These are phyloP conservation scores for Aegle marmelos DNA, from an alignment of 345 rosid species.

Conservation along the genomic window DNA sequence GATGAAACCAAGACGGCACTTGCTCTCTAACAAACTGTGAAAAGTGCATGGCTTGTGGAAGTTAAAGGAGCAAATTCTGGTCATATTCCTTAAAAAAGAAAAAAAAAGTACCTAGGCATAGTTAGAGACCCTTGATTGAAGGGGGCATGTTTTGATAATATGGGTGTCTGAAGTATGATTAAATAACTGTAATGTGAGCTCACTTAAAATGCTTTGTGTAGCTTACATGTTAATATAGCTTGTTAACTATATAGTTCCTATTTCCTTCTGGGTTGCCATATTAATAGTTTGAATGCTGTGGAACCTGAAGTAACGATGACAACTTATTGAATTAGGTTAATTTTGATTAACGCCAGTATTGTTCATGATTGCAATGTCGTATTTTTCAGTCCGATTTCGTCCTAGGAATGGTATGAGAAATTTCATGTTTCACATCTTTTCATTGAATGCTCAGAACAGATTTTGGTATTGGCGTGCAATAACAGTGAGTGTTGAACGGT, in stretches of 20 bases:
- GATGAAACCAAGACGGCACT: slow-evolving; percentile 62
- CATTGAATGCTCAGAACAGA: too few species aligned
- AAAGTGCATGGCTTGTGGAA: slow-evolving; percentile 85
- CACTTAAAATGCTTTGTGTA: not conserved
- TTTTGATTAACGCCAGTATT: too few species aligned
- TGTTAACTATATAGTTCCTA: not conserved
- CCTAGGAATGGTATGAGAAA: too few species aligned
- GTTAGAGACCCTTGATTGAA: not conserved
- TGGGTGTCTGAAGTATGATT: not conserved
- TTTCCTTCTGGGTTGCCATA: not conserved
- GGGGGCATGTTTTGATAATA: not conserved
- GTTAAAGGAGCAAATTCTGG: slow-evolving; percentile 24
- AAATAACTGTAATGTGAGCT: not conserved
- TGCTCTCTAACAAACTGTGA: slow-evolving; percentile 82
- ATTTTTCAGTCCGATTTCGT: too few species aligned
- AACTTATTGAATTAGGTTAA: not conserved
- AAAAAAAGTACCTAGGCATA: not conserved
- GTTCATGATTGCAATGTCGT: not conserved
- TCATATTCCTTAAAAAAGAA: not conserved
- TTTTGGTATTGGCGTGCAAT: too few species aligned
- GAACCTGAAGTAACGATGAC: not conserved
- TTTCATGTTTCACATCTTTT: too few species aligned
- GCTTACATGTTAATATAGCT: not conserved
- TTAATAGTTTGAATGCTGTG: not conserved
- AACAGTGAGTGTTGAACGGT: too few species aligned